These are phyloP conservation scores for Leccinellum rugosiceps DNA, from an alignment of 768 basidiomycete genomes.

Conservation along the genomic window DNA sequence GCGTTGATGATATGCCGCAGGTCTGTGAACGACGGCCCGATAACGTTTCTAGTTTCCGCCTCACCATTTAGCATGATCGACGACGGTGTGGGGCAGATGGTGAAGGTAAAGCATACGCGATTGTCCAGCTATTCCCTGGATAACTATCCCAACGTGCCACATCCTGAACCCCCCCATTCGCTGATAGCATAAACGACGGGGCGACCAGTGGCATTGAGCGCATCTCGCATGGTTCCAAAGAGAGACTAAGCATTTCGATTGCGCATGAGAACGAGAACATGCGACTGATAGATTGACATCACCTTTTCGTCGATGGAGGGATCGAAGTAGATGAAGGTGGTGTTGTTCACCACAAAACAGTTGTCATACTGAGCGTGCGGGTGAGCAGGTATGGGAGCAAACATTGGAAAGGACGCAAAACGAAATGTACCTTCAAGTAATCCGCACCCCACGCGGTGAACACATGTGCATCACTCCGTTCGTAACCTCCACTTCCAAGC, in stretches of 20 bases:
- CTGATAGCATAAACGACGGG: constrained; percentile 49
- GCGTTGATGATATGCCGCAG: constrained; percentile 14
- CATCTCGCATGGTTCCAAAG: constrained; percentile 5
- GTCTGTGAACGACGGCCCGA: constrained; percentile 11
- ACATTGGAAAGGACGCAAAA: neutral
- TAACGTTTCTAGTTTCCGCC: neutral
- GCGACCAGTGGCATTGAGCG: neutral
- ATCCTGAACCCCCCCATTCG: constrained; percentile 49
- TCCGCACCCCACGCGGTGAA: constrained; percentile 6
- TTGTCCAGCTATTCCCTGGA: constrained; percentile 50
- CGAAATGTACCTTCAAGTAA: constrained; percentile 11
- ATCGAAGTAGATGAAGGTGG: neutral
- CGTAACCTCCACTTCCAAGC: constrained; percentile 11
- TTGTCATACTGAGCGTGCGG: constrained; percentile 5
- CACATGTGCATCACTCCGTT: constrained; percentile 2
- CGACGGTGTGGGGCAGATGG: neutral
- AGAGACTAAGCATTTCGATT: neutral
- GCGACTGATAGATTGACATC: neutral
- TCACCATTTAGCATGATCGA: no score
- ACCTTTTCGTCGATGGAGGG: constrained; percentile 5
- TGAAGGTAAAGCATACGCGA: constrained; percentile 35
- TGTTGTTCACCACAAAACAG: neutral
- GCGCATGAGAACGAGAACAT: neutral
- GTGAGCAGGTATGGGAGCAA: neutral
- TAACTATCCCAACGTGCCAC: constrained; percentile 42